Evolutionary conservation across 2,329 filamentous ascomycete species (phyloP).

Genomic region (Diaporthe eres): DNA sequence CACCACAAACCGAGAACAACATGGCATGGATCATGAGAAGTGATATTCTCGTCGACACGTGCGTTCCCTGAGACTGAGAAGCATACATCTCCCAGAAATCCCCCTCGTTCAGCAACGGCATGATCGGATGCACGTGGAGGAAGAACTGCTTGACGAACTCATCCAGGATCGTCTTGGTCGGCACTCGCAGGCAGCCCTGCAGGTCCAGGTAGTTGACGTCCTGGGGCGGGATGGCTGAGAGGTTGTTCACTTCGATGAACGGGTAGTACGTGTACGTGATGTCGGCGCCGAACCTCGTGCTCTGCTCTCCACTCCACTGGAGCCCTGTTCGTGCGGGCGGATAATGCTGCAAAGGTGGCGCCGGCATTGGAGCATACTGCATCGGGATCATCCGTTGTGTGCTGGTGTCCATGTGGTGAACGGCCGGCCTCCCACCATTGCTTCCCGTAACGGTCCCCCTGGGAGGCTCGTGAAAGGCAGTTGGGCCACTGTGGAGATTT

Average conservation of each 20-base stretch:
- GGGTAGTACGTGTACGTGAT: conserved; percentile 61
- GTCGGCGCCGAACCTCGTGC: conserved; percentile 48
- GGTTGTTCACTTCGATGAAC: conserved; percentile 56
- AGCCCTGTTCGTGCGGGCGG: conserved; percentile 26
- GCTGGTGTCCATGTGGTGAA: background rate
- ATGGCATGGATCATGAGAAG: conserved; percentile 63
- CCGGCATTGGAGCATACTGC: background rate
- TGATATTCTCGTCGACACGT: conserved; percentile 51
- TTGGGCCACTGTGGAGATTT: background rate
- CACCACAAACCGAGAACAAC: conserved; percentile 60
- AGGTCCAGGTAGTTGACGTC: conserved; percentile 62
- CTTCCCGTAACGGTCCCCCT: background rate
- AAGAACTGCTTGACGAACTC: conserved; percentile 65
- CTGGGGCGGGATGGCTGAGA: conserved; percentile 57
- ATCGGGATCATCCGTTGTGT: background rate
- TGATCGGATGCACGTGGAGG: conserved; percentile 60
- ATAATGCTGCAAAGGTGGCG: conserved; percentile 5
- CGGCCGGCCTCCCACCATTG: background rate
- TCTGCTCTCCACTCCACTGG: conserved; percentile 49
- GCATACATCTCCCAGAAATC: conserved; percentile 63
- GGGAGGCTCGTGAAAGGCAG: conserved; percentile 1
- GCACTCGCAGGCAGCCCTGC: conserved; percentile 62
- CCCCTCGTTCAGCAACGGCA: conserved; percentile 61
- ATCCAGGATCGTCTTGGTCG: conserved; percentile 56
- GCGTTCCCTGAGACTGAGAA: conserved; percentile 43